Base-by-base conservation (phyloP, 2,329 filamentous ascomycete genomes). In the Diatrype stigma region DNA sequence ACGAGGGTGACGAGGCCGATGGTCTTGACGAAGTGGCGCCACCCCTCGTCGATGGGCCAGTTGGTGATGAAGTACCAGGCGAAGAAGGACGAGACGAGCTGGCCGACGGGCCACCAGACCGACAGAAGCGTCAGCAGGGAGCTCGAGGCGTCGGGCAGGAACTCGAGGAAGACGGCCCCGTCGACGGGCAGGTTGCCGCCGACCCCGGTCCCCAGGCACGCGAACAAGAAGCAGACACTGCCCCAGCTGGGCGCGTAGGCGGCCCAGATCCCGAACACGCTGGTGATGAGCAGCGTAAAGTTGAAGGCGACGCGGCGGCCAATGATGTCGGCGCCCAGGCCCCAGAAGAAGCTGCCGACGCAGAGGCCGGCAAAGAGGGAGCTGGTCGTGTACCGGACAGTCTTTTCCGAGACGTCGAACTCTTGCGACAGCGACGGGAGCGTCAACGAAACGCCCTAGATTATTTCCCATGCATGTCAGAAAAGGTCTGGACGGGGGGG, bases 61-160 rank as follows among this genome's bases (percentile, higher is more conserved):
- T 81, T 80, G 26, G 85, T 82, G 50, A 94, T 85, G 58, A 86
- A 89, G 44, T 77, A 86, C 89, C 88, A 93, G 6, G 86, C 89
- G 45, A 89, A 75, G 5, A 88, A 69, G 2, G 84, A 86, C 2
- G 87, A 84, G 50, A 86, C 78, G 7, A 95, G 76, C 63, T 94
- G 89, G 6, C 90, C 90, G 17, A 95, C 71, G 0, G 90, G 88
- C 89, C 90, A 96, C 86, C 89, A 94, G 7, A 91, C 81, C 6
- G 87, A 90, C n/a, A 95, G 75, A 45, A 93, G 75, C 0, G 89
- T 94, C 28, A 94, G 73, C 14, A 94, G 77, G 30, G 84, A 82
- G 55, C 83, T 84, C n/a, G 83, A 86, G 0, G 85, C 81, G 51
- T 86, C 85, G 0, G 90, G 90, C 1, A 95, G 72, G 57, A 93